Conservation (phyloP, 192 early-diverging fungal species). For the Rhizophagus prolifer region DNA sequence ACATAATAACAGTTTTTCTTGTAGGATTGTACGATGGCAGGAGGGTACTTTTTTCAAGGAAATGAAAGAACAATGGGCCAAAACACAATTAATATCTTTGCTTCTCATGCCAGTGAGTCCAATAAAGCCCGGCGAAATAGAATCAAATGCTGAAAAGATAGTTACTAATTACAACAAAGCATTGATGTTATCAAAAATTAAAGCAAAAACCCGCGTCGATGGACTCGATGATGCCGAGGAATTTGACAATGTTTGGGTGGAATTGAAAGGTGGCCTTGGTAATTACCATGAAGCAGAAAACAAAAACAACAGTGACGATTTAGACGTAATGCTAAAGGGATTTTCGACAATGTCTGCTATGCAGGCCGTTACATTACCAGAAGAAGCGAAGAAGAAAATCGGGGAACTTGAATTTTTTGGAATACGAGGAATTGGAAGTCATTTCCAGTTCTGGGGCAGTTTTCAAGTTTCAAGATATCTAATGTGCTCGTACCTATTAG, state of each 20-base stretch:
- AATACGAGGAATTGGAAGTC: conserved; percentile 24
- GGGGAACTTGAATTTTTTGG: conserved; percentile 15
- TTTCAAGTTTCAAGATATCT: conserved; percentile 11
- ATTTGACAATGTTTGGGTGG: conserved; percentile 21
- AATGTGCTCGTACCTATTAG: conserved; percentile 16
- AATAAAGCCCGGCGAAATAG: background rate
- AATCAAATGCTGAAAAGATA: conserved; percentile 18
- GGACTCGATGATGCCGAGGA: conserved; percentile 16
- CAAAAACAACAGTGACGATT: conserved; percentile 19
- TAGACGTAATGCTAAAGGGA: conserved; percentile 10
- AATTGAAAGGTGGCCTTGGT: conserved; percentile 14
- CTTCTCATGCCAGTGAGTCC: background rate
- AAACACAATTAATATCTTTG: background rate
- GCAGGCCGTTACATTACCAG: conserved; percentile 18
- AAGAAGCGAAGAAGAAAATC: conserved; percentile 20
- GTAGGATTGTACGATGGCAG: conserved; percentile 12
- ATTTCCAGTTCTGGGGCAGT: conserved; percentile 18
- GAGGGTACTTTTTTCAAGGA: conserved; percentile 1
- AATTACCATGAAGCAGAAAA: conserved; percentile 10
- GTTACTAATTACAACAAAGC: conserved; percentile 1
- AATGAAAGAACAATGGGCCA: conserved; percentile 9
- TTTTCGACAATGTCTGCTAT: conserved; percentile 19
- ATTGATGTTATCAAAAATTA: conserved; percentile 1
- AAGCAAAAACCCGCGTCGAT: conserved; percentile 12
- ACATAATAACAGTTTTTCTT: background rate